phyloP scores from a whole-genome alignment of 305 asterid genomes.

The Solanum hybrid region DNA sequence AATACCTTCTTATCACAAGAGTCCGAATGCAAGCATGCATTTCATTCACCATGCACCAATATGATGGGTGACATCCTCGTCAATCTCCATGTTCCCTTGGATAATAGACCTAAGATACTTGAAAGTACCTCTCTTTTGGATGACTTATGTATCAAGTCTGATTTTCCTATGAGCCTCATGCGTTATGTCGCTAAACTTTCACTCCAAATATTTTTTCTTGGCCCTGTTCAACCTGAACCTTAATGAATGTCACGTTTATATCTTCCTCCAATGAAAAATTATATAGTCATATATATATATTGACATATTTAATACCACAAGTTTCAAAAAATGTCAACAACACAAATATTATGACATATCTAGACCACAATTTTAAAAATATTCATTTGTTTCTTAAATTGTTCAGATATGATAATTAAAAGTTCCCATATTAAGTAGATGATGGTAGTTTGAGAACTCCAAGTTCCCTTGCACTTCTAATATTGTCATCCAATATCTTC shows the following conservation, averaged over 20 bases:
- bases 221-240: background rate
- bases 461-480: conserved; percentile 4
- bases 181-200: background rate
- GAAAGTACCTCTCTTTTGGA: background rate
- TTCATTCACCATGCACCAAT: background rate
- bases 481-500: background rate
- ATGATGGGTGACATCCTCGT: background rate
- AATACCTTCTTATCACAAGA: background rate
- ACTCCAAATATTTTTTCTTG: background rate
- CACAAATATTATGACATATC: background rate
- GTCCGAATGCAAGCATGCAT: rapidly evolving
- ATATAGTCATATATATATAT: no score
- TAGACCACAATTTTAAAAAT: background rate
- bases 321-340: background rate
- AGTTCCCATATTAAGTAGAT: background rate
- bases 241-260: background rate
- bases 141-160: background rate
- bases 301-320: background rate
- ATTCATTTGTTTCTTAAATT: background rate
- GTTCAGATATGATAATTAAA: background rate
- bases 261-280: background rate
- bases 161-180: background rate
- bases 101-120: background rate
- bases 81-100: background rate
- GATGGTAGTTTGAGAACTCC: background rate